Evolutionary conservation across 2,329 filamentous ascomycete genomes (phyloP), one percentile per base, ranked within the genome.

Genomic region (Lecanoromycetidae sp.): DNA sequence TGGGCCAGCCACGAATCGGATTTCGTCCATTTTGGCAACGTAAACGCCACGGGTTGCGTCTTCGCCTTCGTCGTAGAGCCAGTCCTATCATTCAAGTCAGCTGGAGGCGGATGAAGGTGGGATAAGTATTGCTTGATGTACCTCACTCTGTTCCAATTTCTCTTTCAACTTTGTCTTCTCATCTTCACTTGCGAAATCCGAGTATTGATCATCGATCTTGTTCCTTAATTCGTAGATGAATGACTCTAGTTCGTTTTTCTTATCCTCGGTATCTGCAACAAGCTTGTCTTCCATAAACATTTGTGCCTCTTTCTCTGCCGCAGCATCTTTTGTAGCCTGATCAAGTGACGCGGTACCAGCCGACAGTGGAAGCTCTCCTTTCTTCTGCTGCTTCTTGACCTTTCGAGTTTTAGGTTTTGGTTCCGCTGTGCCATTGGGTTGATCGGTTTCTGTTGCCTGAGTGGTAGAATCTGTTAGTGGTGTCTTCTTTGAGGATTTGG

Each of bases 281-380:
- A 96, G 82, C 77, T 96, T 98, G 72, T 98, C 91, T 68, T 95
- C 87, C 79, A 94, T 90, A 58, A 87, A 79, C 91, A 98, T 96
- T 58, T 80, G 65, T 56, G 80, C 76, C 71, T 98, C 91, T 66
- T 82, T 81, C 76, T 98, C 91, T 42, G 74, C 68, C 55, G 80
- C 72, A n/a, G 71, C 61, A 52, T 79, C 70, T 74, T 84, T 90
- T 61, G 71, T 63, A 13, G 72, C 58, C 41, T 77, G 66, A 53
- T 94, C 87, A 48, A 95, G 75, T 30, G 87, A 83, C 40, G 83
- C 77, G 38, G 87, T 94, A 55, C 82, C 88, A 52, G 84, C 76
- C 49, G 84, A 80, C 56, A 98, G 82, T 53, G 88, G 86, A 47
- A 98, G 75, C 57, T 96, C 90, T 56, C 91, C 91, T 76, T 95